A percentile compares a stretch with the other conserved stretches of the same genome.
Conservation (phyloP, 495 filamentous ascomycete species). For the Mycothermus thermophilus region DNA sequence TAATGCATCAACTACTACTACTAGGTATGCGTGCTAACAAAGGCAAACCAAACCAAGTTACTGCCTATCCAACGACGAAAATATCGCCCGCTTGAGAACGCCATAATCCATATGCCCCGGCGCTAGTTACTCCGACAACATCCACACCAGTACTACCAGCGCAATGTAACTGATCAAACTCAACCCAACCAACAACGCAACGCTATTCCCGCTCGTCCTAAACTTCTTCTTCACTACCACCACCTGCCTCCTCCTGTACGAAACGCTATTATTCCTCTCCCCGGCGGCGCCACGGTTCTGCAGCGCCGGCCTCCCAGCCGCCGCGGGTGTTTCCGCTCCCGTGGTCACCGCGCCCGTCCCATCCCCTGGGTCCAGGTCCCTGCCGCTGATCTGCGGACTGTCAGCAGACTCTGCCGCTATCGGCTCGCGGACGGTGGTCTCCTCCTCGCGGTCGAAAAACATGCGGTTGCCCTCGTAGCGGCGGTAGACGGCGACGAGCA, state of each 20-base stretch:
- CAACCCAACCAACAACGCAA: conserved; percentile 69
- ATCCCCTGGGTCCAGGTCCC: no score
- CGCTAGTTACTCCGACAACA: conserved; percentile 24
- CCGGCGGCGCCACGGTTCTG: no score
- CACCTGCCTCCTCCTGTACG: conserved; percentile 1
- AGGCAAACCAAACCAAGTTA: no score
- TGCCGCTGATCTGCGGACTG: no score
- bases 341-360: conserved; percentile 3
- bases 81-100: no score
- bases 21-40: no score
- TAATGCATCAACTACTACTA: no score
- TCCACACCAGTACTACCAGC: conserved; percentile 61
- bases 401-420: no score
- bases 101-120: not conserved
- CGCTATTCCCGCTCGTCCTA: conserved; percentile 71
- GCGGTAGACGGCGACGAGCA: conserved; percentile 67
- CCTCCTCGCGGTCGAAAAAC: conserved; percentile 59
- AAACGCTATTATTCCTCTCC: not conserved
- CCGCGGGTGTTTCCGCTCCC: conserved; percentile 31
- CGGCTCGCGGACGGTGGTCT: no score
- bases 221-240: conserved; percentile 53
- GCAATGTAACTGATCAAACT: conserved; percentile 71
- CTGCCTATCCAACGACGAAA: no score
- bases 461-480: conserved; percentile 83
- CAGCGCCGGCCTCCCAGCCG: no score